Percentiles rank a stretch among this genome's conserved stretches.
Conservation (phyloP, 1,284 basidiomycete genomes). For the Wolfiporia cocos region DNA sequence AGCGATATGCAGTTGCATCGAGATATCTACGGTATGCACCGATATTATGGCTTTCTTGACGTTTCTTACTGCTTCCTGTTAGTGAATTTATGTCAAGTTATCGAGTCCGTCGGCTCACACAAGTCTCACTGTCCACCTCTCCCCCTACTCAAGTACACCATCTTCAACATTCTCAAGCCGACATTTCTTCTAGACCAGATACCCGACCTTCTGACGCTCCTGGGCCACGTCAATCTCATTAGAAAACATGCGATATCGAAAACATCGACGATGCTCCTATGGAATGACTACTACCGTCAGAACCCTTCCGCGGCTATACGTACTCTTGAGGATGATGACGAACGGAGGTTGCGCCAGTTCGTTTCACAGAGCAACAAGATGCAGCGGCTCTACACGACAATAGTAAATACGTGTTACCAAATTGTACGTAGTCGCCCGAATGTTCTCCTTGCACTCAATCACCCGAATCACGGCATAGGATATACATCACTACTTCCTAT, state of each 20-base stretch:
- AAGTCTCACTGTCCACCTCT: conserved; percentile 3
- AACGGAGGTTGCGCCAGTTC: not conserved
- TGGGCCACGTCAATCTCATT: no score
- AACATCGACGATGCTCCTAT: not conserved
- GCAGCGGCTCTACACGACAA: not conserved
- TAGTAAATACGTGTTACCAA: not conserved
- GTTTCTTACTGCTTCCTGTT: no score
- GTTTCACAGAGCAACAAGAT: not conserved
- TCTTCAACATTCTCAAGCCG: conserved; percentile 1
- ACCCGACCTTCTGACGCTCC: no score
- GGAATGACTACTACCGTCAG: not conserved
- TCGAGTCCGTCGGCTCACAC: no score
- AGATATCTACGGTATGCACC: no score
- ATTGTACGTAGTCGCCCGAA: not conserved
- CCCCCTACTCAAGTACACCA: not conserved
- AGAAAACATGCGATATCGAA: no score
- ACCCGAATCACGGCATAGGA: not conserved
- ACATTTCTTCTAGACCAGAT: not conserved
- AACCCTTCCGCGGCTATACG: not conserved
- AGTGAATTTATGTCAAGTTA: no score
- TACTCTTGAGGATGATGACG: not conserved
- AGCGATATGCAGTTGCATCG: no score
- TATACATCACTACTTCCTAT: not conserved
- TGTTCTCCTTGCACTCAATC: not conserved
- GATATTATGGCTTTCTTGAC: no score